Base-by-base conservation (phyloP, 345 rosid species). In the Excoecaria cochinchinensis region DNA sequence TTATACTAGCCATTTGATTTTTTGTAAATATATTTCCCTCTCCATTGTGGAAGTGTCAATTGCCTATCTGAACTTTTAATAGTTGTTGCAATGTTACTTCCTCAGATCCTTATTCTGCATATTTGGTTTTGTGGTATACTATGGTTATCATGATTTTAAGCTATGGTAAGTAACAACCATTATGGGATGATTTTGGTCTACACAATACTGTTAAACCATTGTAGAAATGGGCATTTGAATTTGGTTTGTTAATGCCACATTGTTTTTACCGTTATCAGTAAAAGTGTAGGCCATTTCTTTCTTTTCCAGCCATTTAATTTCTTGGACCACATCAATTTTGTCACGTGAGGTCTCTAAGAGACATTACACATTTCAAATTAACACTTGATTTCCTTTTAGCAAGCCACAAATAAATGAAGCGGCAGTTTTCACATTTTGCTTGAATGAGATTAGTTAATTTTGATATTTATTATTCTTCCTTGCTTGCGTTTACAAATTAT, bases 101-200 rank as follows among this genome's bases (percentile, higher is more conserved):
- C 22, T 69, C 59, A 71, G 57, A 58, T 77, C 47, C 6, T 39
- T 13, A 22, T 58, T 25, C 36, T 10, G 31, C 44, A 25, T 76
- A n/a, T 75, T 62, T 55, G 71, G 39, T 39, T 51, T 24, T 70
- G 36, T 44, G 22, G 67, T 17, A 15, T 15, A 6, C 75, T n/a
- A 22, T 6, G 14, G 22, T 21, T 56, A 56, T 19, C 25, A 19
- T 56, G 60, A 24, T n/a, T 56, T 19, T n/a, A 56, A n/a, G 60
- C n/a, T 19, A 19, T 56, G 60, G 24, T 56, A 8, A 4, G 19
- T 6, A 56, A 19, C 24, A n/a, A 7, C 60, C 60, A 56, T 56
- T 56, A 9, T 56, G n/a, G 7, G 0, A 19, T 21, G 60, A 19
- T 56, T n/a, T 56, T 56, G 24, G 60, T 8, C 60, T 56, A 24